Evolutionary conservation across 345 rosid species (phyloP), one percentile per base, ranked within the genome.

Genomic region (Triadica sebifera): DNA sequence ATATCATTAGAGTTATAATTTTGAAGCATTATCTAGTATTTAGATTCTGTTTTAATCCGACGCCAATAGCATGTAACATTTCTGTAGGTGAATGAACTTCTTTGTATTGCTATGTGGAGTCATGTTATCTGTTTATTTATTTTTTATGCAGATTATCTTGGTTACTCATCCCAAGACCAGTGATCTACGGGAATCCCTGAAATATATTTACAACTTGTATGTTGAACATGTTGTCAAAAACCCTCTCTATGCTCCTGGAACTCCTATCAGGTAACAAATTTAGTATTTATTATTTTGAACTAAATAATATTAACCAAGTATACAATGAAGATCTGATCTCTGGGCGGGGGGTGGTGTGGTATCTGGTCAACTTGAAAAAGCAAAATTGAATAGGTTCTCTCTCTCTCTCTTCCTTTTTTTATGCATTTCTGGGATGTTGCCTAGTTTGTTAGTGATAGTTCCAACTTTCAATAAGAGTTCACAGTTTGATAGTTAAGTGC

Each of bases 121-220:
- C 59, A 5, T 55, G 17, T 19, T 55, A 20, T 19, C 59, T 34
- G 76, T 71, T 5, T 77, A n/a, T 52, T 43, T 59, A 41, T 64
- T 52, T 15, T 24, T 49, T 65, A 59, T 77, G 81, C 82, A 89
- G 99, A 81, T 95, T 69, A 91, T 95, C 68, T 82, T 95, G 87
- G 81, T 95, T n/a, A 90, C 93, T 55, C 92, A 95, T 87, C 98
- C 98, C 56, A 85, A 85, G 82, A 90, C 93, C 0, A 92, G 94
- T 77, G 99, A 95, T 87, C 88, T 91, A 69, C 86, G 90, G 7
- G 97, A 93, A 69, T 74, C 97, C 51, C 65, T 93, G 9, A 95
- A 88, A 87, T 87, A 90, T 81, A 93, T 95, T 53, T 93, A 90
- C 85, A 90, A 89, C 87, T 81, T 93, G 69, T 95, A 93, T 72